Conservation (phyloP, 495 filamentous ascomycete genomes). For the Geopyxis carbonaria region DNA sequence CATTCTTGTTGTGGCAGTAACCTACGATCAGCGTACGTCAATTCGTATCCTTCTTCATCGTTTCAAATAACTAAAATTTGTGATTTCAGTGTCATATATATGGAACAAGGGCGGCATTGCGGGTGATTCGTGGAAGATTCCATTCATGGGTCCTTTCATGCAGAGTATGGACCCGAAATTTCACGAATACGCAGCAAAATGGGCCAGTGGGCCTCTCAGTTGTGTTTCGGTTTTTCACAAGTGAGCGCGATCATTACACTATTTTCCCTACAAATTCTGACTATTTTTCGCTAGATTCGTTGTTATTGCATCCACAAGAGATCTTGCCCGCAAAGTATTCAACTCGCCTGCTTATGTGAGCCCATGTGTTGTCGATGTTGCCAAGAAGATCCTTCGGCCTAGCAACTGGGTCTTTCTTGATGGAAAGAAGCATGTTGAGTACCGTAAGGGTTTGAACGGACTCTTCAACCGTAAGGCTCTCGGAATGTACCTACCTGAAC, state of each 20-base stretch:
- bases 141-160: constrained; percentile 92
- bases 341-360: constrained; percentile 87
- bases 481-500: constrained; percentile 72
- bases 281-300: constrained; percentile 53
- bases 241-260: too few relatives aligned
- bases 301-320: constrained; percentile 86
- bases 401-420: constrained; percentile 97
- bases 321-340: constrained; percentile 93
- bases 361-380: constrained; percentile 90
- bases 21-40: constrained; percentile 36
- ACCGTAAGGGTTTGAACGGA: constrained; percentile 86
- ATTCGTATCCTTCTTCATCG: constrained; percentile 31
- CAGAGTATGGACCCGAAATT: constrained; percentile 86
- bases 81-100: constrained; percentile 73
- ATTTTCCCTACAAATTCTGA: not conserved
- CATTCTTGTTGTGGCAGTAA: constrained; percentile 27
- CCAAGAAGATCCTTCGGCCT: constrained; percentile 80
- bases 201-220: constrained; percentile 75
- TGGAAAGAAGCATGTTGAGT: constrained; percentile 87
- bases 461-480: constrained; percentile 87
- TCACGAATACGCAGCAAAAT: constrained; percentile 77
- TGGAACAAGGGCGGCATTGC: constrained; percentile 70
- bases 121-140: constrained; percentile 68
- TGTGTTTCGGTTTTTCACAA: constrained; percentile 99
- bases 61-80: too few relatives aligned